Conservation (phyloP, 31 red algal species). For the Endocladia muricata region DNA sequence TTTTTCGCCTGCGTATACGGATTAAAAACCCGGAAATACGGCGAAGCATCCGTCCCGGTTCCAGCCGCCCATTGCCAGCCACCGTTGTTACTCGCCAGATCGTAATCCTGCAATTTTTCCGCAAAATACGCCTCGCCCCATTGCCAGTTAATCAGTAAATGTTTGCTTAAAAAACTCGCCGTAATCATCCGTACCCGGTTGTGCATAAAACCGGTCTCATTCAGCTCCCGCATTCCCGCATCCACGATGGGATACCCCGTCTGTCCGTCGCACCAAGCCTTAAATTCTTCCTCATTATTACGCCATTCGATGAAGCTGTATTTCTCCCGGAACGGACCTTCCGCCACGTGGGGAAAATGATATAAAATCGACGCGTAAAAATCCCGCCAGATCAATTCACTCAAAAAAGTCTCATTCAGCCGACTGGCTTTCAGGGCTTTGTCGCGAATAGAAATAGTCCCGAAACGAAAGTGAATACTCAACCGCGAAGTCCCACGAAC, state of each 20-base stretch:
- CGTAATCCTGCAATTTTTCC: background rate
- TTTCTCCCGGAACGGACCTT: background rate
- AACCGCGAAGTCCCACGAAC: background rate
- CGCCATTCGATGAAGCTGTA: background rate
- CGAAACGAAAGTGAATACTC: background rate
- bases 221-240: conserved; percentile 45
- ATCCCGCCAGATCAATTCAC: conserved; percentile 15
- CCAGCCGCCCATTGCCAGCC: conserved; percentile 31
- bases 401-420: background rate
- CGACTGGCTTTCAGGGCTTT: background rate
- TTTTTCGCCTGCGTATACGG: conserved; percentile 5
- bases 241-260: conserved; percentile 42
- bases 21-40: conserved; percentile 37
- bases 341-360: background rate
- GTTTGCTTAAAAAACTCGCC: conserved; percentile 27
- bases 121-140: background rate
- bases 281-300: background rate
- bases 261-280: conserved; percentile 11
- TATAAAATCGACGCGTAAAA: background rate
- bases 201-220: conserved; percentile 40
- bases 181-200: conserved; percentile 44
- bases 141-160: conserved; percentile 41
- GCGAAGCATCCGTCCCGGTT: conserved; percentile 20
- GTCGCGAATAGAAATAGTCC: background rate
- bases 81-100: background rate